Evolutionary conservation across 2,329 filamentous ascomycete genomes (phyloP).

Genomic region (Ophiostoma populinum): DNA sequence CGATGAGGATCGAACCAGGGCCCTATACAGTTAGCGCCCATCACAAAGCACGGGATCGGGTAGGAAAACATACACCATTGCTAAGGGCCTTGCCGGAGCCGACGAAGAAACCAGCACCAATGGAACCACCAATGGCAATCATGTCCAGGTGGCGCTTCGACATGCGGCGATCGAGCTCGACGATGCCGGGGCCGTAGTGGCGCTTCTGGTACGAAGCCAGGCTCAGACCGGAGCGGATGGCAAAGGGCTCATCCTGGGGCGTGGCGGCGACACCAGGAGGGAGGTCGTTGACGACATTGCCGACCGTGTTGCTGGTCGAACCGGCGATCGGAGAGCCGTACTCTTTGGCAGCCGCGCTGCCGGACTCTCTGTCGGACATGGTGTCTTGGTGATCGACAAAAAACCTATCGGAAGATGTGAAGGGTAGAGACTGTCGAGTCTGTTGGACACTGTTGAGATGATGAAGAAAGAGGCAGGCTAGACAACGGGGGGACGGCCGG

Average conservation of each 20-base stretch:
- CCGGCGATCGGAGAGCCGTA: no score
- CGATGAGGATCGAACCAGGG: constrained; percentile 26
- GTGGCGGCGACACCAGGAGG: constrained; percentile 4
- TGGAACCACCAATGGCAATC: constrained; percentile 26
- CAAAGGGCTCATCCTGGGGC: constrained; percentile 15
- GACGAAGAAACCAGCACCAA: constrained; percentile 46
- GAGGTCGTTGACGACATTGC: neutral
- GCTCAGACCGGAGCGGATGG: constrained; percentile 24
- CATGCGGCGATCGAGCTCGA: constrained; percentile 21
- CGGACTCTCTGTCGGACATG: no score
- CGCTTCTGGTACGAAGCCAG: constrained; percentile 25
- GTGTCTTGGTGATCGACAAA: no score
- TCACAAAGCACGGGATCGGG: neutral
- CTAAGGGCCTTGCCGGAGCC: constrained; percentile 34
- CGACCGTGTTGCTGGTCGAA: constrained; percentile 1
- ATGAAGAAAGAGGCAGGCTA: no score
- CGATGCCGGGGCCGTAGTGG: constrained; percentile 18
- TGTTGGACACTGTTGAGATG: no score
- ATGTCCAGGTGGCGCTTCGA: constrained; percentile 13
- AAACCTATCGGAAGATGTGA: no score
- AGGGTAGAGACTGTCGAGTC: no score
- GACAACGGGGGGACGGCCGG: no score
- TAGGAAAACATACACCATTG: constrained; percentile 22
- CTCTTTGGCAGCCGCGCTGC: no score
- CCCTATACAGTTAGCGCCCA: constrained; percentile 15